phyloP scores from a whole-genome alignment of 306 rosid genomes.

The Medicago truncatula region MtrunA17r5.0-ANR NC_053042.1:52354501-52355000 shows the following conservation, averaged over 20 bases:
- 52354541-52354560: too few species aligned
- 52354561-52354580: too few species aligned
- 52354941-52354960: constrained; percentile 65
- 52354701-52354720: constrained; percentile 44
- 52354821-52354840: constrained; percentile 39
- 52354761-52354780: constrained; percentile 47
- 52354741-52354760: constrained; percentile 57
- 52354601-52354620: too few species aligned
- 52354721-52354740: constrained; percentile 47
- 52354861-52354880: constrained; percentile 44
- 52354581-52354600: too few species aligned
- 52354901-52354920: constrained; percentile 47
- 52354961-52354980: constrained; percentile 55
- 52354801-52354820: constrained; percentile 36
- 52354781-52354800: constrained; percentile 39
- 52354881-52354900: constrained; percentile 42
- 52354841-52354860: constrained; percentile 51
- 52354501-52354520: too few species aligned
- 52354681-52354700: not conserved
- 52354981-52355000: constrained; percentile 54
- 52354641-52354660: too few species aligned
- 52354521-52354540: too few species aligned
- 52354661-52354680: not conserved
- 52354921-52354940: constrained; percentile 56
- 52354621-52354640: too few species aligned